Conservation (phyloP, 805 yeast species). For the Myxozyma neglecta region DNA sequence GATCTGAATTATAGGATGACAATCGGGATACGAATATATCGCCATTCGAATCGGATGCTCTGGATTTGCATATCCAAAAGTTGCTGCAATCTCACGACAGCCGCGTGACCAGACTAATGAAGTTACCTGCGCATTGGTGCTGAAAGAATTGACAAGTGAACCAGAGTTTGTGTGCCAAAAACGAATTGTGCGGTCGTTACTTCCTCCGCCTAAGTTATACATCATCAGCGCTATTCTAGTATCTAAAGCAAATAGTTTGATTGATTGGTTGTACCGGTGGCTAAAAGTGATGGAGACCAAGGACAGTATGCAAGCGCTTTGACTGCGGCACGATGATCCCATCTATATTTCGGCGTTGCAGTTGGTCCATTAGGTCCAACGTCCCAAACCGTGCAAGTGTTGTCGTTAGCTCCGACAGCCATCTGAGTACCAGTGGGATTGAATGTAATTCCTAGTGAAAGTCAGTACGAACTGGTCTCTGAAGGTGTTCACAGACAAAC, state of each 20-base stretch:
- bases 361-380: conserved; percentile 46
- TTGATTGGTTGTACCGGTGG: conserved; percentile 47
- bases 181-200: conserved; percentile 71
- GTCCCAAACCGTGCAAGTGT: conserved; percentile 77
- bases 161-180: conserved; percentile 89
- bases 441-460: conserved; percentile 54
- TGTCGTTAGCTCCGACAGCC: conserved; percentile 85
- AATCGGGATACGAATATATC: conserved; percentile 67
- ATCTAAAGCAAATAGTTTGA: neutral
- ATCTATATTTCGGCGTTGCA: conserved; percentile 43
- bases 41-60: conserved; percentile 54
- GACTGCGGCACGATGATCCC: conserved; percentile 81
- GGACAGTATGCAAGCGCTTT: conserved; percentile 91
- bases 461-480: neutral
- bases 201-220: conserved; percentile 71
- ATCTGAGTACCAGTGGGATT: conserved; percentile 54
- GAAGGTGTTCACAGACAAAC: conserved; percentile 13
- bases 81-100: conserved; percentile 65
- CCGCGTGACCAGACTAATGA: conserved; percentile 72
- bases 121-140: conserved; percentile 74
- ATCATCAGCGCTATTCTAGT: neutral
- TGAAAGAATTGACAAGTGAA: conserved; percentile 56
- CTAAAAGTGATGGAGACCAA: conserved; percentile 76
- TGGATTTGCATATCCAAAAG: conserved; percentile 74
- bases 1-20: conserved; percentile 40